These are phyloP conservation scores for Pyrus hybrid DNA, from an alignment of 331 rosid species.

Conservation along the genomic window DNA sequence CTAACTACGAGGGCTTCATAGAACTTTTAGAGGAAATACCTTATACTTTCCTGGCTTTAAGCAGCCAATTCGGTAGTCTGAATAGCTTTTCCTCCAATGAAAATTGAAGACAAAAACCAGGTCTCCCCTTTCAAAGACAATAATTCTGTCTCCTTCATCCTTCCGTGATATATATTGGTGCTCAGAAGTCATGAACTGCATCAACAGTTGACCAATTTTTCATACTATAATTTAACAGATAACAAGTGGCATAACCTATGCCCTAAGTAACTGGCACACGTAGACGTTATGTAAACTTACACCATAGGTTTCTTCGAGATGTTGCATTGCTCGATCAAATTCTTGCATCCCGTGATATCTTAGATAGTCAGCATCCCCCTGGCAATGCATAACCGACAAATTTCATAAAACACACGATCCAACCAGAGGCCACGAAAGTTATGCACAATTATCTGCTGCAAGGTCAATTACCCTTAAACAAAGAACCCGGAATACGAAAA, in stretches of 20 bases:
- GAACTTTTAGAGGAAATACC: constrained; percentile 34
- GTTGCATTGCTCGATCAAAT: constrained; percentile 96
- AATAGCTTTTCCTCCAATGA: constrained; percentile 85
- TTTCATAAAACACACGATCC: not conserved
- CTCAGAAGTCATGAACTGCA: constrained; percentile 93
- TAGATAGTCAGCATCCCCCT: constrained; percentile 81
- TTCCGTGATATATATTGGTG: constrained; percentile 86
- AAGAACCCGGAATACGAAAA: not conserved
- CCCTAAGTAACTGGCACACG: not conserved
- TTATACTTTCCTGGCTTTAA: constrained; percentile 78
- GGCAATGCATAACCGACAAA: constrained; percentile 20
- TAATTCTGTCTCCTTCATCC: constrained; percentile 63
- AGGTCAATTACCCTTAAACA: not conserved
- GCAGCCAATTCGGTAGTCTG: constrained; percentile 82
- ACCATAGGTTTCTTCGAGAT: constrained; percentile 72
- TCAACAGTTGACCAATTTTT: constrained; percentile 17
- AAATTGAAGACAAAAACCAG: constrained; percentile 90
- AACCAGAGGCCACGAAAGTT: not conserved
- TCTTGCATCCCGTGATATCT: constrained; percentile 90
- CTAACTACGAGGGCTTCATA: not conserved
- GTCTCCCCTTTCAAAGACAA: constrained; percentile 77
- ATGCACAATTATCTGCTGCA: not conserved
- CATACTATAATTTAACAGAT: not conserved
- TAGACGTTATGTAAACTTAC: constrained; percentile 42
- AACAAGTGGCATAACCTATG: not conserved